Percentiles rank a stretch among this genome's conserved stretches.
Conservation (phyloP, 306 rosid species). For the Elaeagnus macrophylla region DNA sequence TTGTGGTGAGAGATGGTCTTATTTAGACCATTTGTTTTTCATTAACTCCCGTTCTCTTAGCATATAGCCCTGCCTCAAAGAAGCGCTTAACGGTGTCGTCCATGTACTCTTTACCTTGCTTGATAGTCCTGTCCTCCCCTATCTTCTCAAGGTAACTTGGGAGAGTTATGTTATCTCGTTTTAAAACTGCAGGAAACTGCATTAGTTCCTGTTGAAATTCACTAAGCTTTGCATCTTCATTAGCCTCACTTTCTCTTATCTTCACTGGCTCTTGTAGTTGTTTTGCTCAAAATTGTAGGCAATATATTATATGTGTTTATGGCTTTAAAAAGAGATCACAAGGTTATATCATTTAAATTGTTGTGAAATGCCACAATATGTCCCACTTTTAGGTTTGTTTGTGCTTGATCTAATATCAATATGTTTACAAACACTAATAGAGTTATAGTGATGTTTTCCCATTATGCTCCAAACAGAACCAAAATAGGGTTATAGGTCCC, state of each 20-base stretch:
- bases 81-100: constrained; percentile 56
- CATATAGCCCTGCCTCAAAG: constrained; percentile 60
- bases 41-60: constrained; percentile 71
- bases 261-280: constrained; percentile 47
- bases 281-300: constrained; percentile 26
- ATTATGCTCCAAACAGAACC: no score
- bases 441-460: no score
- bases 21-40: constrained; percentile 66
- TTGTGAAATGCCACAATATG: no score
- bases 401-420: no score
- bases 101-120: constrained; percentile 63
- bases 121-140: constrained; percentile 59
- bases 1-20: constrained; percentile 82
- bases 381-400: no score
- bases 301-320: not conserved
- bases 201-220: constrained; percentile 80
- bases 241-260: constrained; percentile 42
- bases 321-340: no score
- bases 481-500: no score
- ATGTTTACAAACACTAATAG: no score
- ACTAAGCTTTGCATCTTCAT: constrained; percentile 43
- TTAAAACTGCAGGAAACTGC: constrained; percentile 73
- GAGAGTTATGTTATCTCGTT: constrained; percentile 62
- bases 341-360: no score
- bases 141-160: constrained; percentile 52